Base-by-base conservation (phyloP, 345 rosid genomes). In the Lepidium aucheri region DNA sequence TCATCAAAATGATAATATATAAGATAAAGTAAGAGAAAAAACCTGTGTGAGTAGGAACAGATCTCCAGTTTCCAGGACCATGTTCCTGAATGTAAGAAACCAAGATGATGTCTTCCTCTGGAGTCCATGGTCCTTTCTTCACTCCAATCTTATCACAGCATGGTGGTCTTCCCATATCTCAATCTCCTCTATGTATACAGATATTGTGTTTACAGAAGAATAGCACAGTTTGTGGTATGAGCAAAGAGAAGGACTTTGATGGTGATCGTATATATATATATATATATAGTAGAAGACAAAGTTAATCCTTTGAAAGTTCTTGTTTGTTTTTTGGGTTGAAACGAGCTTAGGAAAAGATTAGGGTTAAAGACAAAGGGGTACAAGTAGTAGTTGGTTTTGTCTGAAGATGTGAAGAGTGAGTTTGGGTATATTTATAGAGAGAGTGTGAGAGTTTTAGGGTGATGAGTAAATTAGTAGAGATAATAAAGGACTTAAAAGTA, bases 61-160 rank as follows among this genome's bases (percentile, higher is more conserved):
- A 77, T 82, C 91, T 86, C 98, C 98, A 92, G 63, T 92, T 92
- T 11, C 93, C 96, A 55, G 98, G 91, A n/a, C 98, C 98, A 77
- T 89, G 93, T 62, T 89, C 93, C 78, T 89, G 98, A 65, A 92
- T 87, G 53, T 92, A 83, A 54, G 96, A 87, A 65, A 92, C 98
- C 69, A 92, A 67, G 42, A 84, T 79, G 82, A 92, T 92, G 72
- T 92, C 98, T 79, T 92, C 98, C 55, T 92, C 98, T 11, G 98
- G 98, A 13, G 98, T 92, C 98, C 98, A 92, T 28, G 96, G 98
- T 4, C 98, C 96, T 82, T 92, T 92, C 84, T 89, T 92, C 74
- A 92, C 86, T 34, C 93, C 91, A 26, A 78, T 69, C 83, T 92
- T 92, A 33, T 92, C 95, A 73, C 98, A 89, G 65, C 96, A 92